Evolutionary conservation across 306 rosid genomes (phyloP).

Genomic region (Carpinus fangiana): DNA sequence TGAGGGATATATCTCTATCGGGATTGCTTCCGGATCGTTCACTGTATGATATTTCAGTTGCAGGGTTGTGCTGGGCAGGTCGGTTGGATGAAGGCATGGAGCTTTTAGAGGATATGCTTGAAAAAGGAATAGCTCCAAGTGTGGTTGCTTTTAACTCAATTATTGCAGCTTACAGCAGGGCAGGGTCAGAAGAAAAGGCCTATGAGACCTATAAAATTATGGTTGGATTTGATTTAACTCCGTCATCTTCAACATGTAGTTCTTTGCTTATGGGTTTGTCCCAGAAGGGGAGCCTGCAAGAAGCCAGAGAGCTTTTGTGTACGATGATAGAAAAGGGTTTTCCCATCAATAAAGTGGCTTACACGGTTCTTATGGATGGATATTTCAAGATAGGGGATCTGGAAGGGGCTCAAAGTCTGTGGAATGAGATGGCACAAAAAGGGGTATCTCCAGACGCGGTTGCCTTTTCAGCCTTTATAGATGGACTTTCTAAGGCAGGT

Average conservation of each 20-base stretch:
- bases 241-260: slow-evolving; percentile 64
- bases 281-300: slow-evolving; percentile 58
- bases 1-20: slow-evolving; percentile 38
- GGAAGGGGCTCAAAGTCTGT: slow-evolving; percentile 56
- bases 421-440: slow-evolving; percentile 68
- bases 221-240: slow-evolving; percentile 49
- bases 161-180: slow-evolving; percentile 66
- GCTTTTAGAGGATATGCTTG: slow-evolving; percentile 52
- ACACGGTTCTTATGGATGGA: slow-evolving; percentile 69
- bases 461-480: slow-evolving; percentile 70
- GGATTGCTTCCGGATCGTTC: slow-evolving; percentile 49
- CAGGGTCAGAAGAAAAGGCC: slow-evolving; percentile 62
- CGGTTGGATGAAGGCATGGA: slow-evolving; percentile 52
- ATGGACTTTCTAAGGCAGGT: slow-evolving; percentile 68
- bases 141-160: slow-evolving; percentile 68
- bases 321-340: slow-evolving; percentile 61
- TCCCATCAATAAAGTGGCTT: slow-evolving; percentile 56
- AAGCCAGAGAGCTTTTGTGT: slow-evolving; percentile 58
- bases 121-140: slow-evolving; percentile 59
- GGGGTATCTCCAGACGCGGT: slow-evolving; percentile 68
- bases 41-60: slow-evolving; percentile 46
- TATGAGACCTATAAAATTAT: slow-evolving; percentile 51
- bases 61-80: slow-evolving; percentile 75
- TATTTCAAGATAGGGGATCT: slow-evolving; percentile 56
- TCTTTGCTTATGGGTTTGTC: slow-evolving; percentile 67